These are phyloP conservation scores for Geotrichum cucujoidarum DNA, from an alignment of 1,139 yeast genomes.

Conservation along the genomic window DNA sequence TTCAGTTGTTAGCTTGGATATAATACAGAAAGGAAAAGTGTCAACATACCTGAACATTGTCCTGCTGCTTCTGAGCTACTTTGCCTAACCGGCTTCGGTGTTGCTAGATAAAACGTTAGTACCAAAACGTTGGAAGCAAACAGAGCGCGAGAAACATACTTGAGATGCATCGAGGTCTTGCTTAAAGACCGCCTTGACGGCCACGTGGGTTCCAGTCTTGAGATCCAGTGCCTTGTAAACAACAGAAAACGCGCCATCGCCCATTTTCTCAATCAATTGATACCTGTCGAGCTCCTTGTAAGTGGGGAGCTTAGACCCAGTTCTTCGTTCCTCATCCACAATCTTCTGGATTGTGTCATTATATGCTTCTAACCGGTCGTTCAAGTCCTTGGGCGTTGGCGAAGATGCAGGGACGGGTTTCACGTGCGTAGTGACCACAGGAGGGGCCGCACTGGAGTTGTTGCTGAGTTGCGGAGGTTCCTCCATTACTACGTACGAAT, in stretches of 20 bases:
- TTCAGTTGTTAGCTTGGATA: neutral
- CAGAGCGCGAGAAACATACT: slow-evolving; percentile 27
- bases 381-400: slow-evolving; percentile 19
- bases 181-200: slow-evolving; percentile 81
- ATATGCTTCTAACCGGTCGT: slow-evolving; percentile 40
- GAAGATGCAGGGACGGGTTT: neutral
- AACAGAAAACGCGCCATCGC: slow-evolving; percentile 81
- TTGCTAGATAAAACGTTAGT: slow-evolving; percentile 9
- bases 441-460: slow-evolving; percentile 14
- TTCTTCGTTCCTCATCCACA: slow-evolving; percentile 56
- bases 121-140: neutral
- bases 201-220: slow-evolving; percentile 51
- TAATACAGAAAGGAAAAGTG: neutral
- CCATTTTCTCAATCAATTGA: slow-evolving; percentile 43
- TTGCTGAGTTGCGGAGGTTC: slow-evolving; percentile 3
- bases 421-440: slow-evolving; percentile 13
- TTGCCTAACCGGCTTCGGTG: slow-evolving; percentile 4
- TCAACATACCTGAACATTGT: slow-evolving; percentile 7
- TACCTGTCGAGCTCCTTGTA: slow-evolving; percentile 50
- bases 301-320: slow-evolving; percentile 39
- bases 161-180: slow-evolving; percentile 48
- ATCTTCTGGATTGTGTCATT: slow-evolving; percentile 54
- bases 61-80: slow-evolving; percentile 6
- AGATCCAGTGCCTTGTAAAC: slow-evolving; percentile 69
- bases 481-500: neutral